Base-by-base conservation (phyloP, 2,329 filamentous ascomycete genomes). In the Tolypocladium album region DNA sequence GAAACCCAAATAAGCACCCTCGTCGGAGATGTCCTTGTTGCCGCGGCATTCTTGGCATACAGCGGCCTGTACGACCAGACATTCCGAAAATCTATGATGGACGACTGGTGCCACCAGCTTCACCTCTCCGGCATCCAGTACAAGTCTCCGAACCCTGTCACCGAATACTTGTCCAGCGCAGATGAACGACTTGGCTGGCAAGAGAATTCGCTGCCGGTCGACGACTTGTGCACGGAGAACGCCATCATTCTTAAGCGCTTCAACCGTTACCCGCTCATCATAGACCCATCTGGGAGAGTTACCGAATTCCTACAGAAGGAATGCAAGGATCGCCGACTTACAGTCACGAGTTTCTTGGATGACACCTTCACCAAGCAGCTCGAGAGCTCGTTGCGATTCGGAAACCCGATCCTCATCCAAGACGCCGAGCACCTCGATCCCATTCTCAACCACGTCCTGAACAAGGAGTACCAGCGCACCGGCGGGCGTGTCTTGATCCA, bases 381-480 rank as follows among this genome's bases (percentile, higher is more conserved):
- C 20, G 94, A 99, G 77, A 97, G 92, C 70, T 94, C 94, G 22
- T 81, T 99, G 63, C 90, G 94, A 71, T 99, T 99, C 75, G 94
- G 94, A 70, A 99, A 99, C 71, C 93, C 94, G 1, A 99, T 99
- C 66, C 84, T 99, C 62, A 99, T 99, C 62, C 94, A 99, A 74
- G 94, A 99, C 73, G 95, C 94, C 1, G 95, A 99, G 75, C 90
- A 99, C 72, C 79, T 99, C 60, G 94, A 99, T 70, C 95, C 95
- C 0, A 92, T 99, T 61, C 86, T 99, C 68, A 99, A 97, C 70
- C 94, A 99, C 68, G 93, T 99, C 60, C 85, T 99, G 75, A 99
- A 99, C 79, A 99, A 99, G 74, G 94, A 99, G 71, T 99, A 99
- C 74, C 95, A 99, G 75, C 95, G 92, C 78, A 99, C 95, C 36